Evolutionary conservation across 2,329 filamentous ascomycete genomes (phyloP), one percentile per base, ranked within the genome.

Genomic region (Fusarium sp.): DNA sequence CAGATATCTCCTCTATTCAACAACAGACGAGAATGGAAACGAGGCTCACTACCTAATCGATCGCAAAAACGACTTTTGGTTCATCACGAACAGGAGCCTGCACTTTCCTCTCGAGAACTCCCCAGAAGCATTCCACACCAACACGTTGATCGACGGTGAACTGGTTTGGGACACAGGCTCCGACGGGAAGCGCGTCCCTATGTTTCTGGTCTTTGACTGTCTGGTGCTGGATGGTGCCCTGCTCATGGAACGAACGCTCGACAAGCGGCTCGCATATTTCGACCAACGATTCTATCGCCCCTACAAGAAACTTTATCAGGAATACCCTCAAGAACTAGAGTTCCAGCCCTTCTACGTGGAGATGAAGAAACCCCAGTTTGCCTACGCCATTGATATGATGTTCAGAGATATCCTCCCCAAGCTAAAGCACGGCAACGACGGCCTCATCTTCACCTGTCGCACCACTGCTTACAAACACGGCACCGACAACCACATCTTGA

Each of bases 21-120:
- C 93, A 56, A 81, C 85, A 12, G 91, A 92, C 79, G 87, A 90
- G 45, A 80, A 84, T 10, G 85, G 84, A 60, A 74, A 79, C 54
- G 94, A 97, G 80, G 88, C 91, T 29, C 93, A 96, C 79, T 98
- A 97, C 84, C 87, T 99, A 63, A 97, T 99, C 83, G 95, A 99
- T 83, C 94, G 96, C 79, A 97, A 95, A 84, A 98, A 99, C 84
- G 94, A 98, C 81, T 99, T 96, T 85, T 97, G 95, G 89, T 94
- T 88, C 78, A 90, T 98, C 68, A 88, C 89, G 35, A 86, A 88
- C 69, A 85, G 84, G 59, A 87, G 85, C 63, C 87, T 98, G 29
- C 94, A 97, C 81, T 95, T 98, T 75, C 96, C 96, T 0, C 85
- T 92, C 27, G 89, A 89, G 41, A 85, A 88, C 46, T 88, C 93